Evolutionary conservation across 805 yeast species (phyloP).

Genomic region (Candida adriatica): DNA sequence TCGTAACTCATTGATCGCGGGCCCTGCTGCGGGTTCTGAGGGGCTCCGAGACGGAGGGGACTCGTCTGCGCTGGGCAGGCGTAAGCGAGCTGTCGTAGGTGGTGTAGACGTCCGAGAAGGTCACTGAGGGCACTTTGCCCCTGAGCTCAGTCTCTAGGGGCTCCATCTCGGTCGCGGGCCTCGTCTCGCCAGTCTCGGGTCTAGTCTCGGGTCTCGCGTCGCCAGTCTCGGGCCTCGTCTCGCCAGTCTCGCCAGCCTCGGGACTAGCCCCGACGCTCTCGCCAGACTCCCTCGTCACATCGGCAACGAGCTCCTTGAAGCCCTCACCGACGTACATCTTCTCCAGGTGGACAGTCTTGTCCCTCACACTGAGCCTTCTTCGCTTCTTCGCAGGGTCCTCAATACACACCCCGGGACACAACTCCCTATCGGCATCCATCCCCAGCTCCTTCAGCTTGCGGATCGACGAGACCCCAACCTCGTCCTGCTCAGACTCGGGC

Average conservation of each 20-base stretch:
- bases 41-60: slow-evolving; percentile 22
- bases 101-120: not conserved
- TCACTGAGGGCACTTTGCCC: not conserved
- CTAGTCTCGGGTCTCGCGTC: too few relatives aligned
- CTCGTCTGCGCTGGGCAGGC: slow-evolving; percentile 22
- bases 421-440: slow-evolving; percentile 36
- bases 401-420: slow-evolving; percentile 21
- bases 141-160: too few relatives aligned
- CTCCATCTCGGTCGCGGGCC: too few relatives aligned
- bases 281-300: too few relatives aligned
- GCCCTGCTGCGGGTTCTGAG: slow-evolving; percentile 24
- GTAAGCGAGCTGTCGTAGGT: slow-evolving; percentile 9
- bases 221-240: too few relatives aligned
- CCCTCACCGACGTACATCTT: slow-evolving; percentile 11
- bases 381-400: slow-evolving; percentile 16
- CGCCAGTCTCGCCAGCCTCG: too few relatives aligned
- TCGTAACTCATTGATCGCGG: too few relatives aligned
- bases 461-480: slow-evolving; percentile 37
- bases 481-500: slow-evolving; percentile 50
- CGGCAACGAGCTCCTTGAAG: slow-evolving; percentile 18
- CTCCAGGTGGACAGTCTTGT: slow-evolving; percentile 10
- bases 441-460: slow-evolving; percentile 29
- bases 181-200: too few relatives aligned
- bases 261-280: too few relatives aligned
- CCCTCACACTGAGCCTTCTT: slow-evolving; percentile 9